These are phyloP conservation scores for Pascua guehoae DNA, from an alignment of 1,284 basidiomycete genomes.

Conservation along the genomic window DNA sequence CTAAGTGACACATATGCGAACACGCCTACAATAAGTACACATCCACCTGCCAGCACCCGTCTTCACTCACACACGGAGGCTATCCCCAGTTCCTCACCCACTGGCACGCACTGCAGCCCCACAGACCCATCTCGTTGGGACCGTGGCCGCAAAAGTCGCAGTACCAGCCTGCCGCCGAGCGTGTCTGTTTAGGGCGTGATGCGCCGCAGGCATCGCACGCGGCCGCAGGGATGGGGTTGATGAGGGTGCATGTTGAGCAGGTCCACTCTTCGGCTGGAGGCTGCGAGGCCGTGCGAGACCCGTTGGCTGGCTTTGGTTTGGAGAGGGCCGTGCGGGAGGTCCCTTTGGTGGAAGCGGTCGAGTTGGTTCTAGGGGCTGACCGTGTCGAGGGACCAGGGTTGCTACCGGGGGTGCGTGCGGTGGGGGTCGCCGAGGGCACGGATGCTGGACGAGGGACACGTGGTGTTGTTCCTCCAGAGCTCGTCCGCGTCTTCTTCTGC, in stretches of 20 bases:
- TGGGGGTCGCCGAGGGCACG: too few relatives aligned
- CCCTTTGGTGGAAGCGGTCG: neutral
- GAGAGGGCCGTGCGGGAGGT: neutral
- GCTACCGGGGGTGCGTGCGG: too few relatives aligned
- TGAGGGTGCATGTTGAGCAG: constrained; percentile 67
- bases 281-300: constrained; percentile 2
- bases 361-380: too few relatives aligned
- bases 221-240: constrained; percentile 56
- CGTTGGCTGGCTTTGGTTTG: constrained; percentile 1
- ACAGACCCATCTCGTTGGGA: constrained; percentile 62
- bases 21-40: too few relatives aligned
- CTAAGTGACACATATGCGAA: too few relatives aligned
- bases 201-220: constrained; percentile 64
- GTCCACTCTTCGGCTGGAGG: constrained; percentile 54
- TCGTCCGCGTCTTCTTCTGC: too few relatives aligned
- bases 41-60: too few relatives aligned
- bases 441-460: too few relatives aligned
- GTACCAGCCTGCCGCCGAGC: constrained; percentile 56
- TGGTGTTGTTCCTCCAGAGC: too few relatives aligned
- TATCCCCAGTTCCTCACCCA: constrained; percentile 56
- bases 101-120: constrained; percentile 72
- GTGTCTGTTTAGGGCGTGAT: constrained; percentile 49
- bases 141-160: constrained; percentile 65
- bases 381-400: too few relatives aligned
- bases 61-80: neutral